These are phyloP conservation scores for Mycena floridula DNA, from an alignment of 768 basidiomycete species.

Conservation along the genomic window DNA sequence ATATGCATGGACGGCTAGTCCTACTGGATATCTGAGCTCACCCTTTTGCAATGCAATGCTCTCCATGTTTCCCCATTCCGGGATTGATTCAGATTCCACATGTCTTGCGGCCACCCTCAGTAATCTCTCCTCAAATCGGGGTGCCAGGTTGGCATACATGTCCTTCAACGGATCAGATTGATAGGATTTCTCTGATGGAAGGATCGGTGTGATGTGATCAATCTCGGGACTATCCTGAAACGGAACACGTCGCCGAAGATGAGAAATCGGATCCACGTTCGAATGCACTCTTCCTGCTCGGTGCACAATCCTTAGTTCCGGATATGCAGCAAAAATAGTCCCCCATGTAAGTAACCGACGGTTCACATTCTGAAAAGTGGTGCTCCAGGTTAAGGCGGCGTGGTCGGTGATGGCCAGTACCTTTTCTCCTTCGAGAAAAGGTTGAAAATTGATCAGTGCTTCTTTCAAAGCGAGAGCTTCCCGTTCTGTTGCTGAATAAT, in stretches of 20 bases:
- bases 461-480: slow-evolving; percentile 22
- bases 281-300: slow-evolving; percentile 21
- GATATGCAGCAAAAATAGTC: too few species aligned
- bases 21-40: too few species aligned
- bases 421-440: slow-evolving; percentile 22
- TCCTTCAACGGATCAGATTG: background rate
- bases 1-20: background rate
- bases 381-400: too few species aligned
- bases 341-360: background rate
- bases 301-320: slow-evolving; percentile 18
- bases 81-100: background rate
- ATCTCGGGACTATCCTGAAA: too few species aligned
- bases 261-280: too few species aligned
- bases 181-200: too few species aligned
- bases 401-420: slow-evolving; percentile 3
- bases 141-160: background rate
- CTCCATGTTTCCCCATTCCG: background rate
- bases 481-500: too few species aligned
- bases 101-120: background rate
- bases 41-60: background rate
- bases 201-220: background rate
- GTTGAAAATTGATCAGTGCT: slow-evolving; percentile 1
- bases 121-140: background rate
- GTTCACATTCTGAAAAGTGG: background rate
- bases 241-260: background rate